A percentile compares a stretch with the other conserved stretches of the same genome.
These are phyloP conservation scores for Sicyos edulis DNA, from an alignment of 306 rosid species.

Conservation along the genomic window DNA sequence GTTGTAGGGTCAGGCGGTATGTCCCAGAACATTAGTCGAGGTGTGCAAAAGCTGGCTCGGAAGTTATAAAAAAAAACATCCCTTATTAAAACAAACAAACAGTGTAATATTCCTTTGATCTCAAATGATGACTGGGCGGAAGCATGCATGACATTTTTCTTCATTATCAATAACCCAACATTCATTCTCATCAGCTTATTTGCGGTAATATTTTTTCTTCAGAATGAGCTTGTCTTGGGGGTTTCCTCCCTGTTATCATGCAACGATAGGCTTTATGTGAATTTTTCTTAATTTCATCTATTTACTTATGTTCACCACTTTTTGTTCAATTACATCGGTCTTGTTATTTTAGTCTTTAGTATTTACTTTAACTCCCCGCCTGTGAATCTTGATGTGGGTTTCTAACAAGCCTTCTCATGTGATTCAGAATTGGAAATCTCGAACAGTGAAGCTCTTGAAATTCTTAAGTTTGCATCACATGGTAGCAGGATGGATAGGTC, in stretches of 20 bases:
- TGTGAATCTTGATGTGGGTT: not conserved
- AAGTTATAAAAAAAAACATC: no score
- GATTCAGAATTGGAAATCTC: slow-evolving; percentile 53
- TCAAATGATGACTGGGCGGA: not conserved
- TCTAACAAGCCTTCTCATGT: not conserved
- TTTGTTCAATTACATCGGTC: not conserved
- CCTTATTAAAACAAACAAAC: not conserved
- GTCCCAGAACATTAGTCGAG: no score
- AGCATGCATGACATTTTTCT: not conserved
- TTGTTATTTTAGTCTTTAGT: not conserved
- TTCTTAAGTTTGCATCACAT: slow-evolving; percentile 50
- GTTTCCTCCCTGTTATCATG: not conserved
- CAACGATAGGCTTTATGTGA: not conserved
- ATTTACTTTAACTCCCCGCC: not conserved
- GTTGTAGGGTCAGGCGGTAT: no score
- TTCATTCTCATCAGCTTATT: not conserved
- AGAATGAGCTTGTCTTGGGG: not conserved
- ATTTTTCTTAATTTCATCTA: not conserved
- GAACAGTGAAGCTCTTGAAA: slow-evolving; percentile 59
- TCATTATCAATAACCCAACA: not conserved
- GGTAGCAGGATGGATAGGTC: slow-evolving; percentile 42
- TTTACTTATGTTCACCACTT: slow-evolving; percentile 1
- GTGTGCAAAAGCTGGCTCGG: no score
- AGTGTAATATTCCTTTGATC: not conserved
- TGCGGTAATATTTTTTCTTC: not conserved